A percentile compares a stretch with the other conserved stretches of the same genome.
These are phyloP conservation scores for Populus davidiana DNA, from an alignment of 345 rosid species.

Conservation along the genomic window DNA sequence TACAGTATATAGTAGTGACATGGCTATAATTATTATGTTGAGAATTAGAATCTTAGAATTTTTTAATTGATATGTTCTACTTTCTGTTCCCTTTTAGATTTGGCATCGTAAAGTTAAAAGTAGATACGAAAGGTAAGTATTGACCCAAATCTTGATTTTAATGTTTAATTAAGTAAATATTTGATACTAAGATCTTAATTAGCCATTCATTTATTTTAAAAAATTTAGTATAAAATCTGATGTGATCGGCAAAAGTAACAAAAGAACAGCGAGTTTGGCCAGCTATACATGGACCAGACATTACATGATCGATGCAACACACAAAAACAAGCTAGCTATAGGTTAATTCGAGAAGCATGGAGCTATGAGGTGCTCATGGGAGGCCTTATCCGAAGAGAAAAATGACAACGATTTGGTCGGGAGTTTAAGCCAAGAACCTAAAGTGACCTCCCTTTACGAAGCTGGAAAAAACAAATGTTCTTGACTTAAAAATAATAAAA, in stretches of 20 bases:
- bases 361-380: conserved; percentile 4
- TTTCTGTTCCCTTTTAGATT: too few species aligned
- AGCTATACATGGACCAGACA: conserved; percentile 10
- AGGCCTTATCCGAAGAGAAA: conserved; percentile 25
- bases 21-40: too few species aligned
- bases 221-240: neutral
- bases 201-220: too few species aligned
- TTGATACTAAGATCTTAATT: too few species aligned
- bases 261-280: neutral
- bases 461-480: neutral
- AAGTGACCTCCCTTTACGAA: neutral
- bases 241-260: neutral
- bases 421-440: conserved; percentile 9
- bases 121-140: too few species aligned
- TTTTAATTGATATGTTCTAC: too few species aligned
- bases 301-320: conserved; percentile 4
- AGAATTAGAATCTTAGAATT: too few species aligned
- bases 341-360: conserved; percentile 1
- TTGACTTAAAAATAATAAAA: neutral
- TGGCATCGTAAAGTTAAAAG: too few species aligned
- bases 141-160: too few species aligned
- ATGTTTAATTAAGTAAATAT: too few species aligned
- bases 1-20: too few species aligned
- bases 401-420: conserved; percentile 32
- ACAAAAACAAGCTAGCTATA: neutral